Evolutionary conservation across 495 filamentous ascomycete genomes (phyloP).

Genomic region (Monascus purpureus): DNA sequence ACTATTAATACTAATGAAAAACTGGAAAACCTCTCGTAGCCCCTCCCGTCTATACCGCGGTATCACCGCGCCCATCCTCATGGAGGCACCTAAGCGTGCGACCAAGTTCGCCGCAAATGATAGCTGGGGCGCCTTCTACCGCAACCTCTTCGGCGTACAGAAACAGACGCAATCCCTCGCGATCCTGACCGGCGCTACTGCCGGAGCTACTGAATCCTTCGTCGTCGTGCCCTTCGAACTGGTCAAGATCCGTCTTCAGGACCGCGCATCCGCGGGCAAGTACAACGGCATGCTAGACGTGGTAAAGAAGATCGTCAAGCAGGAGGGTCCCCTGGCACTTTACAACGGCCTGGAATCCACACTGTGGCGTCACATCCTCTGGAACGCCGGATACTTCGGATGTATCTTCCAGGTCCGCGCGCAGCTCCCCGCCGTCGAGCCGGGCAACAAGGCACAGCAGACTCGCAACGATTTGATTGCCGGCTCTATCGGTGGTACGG

Average conservation of each 20-base stretch:
- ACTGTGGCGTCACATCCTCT: constrained; percentile 91
- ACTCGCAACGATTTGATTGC: constrained; percentile 78
- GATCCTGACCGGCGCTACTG: constrained; percentile 81
- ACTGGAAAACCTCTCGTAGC: constrained; percentile 24
- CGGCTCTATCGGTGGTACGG: constrained; percentile 74
- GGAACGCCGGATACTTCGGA: constrained; percentile 97
- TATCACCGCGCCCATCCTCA: constrained; percentile 88
- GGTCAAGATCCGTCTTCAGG: constrained; percentile 92
- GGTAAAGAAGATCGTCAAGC: constrained; percentile 66
- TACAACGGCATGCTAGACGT: constrained; percentile 92
- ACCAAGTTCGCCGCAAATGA: constrained; percentile 99
- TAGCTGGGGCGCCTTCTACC: constrained; percentile 89
- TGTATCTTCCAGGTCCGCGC: constrained; percentile 91
- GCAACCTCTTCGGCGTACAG: constrained; percentile 59
- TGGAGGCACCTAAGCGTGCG: constrained; percentile 97
- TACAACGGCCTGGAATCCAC: constrained; percentile 97
- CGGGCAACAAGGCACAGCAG: constrained; percentile 59
- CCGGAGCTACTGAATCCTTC: constrained; percentile 90
- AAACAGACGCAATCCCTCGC: constrained; percentile 88
- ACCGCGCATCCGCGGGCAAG: constrained; percentile 83
- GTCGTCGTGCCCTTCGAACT: constrained; percentile 92
- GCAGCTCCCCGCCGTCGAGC: constrained; percentile 58
- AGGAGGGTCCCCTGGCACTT: constrained; percentile 75
- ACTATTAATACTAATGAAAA: constrained; percentile 1
- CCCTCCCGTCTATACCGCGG: constrained; percentile 86